phyloP scores from a whole-genome alignment of 805 yeast species.

The Ascoidea asiatica region DNA sequence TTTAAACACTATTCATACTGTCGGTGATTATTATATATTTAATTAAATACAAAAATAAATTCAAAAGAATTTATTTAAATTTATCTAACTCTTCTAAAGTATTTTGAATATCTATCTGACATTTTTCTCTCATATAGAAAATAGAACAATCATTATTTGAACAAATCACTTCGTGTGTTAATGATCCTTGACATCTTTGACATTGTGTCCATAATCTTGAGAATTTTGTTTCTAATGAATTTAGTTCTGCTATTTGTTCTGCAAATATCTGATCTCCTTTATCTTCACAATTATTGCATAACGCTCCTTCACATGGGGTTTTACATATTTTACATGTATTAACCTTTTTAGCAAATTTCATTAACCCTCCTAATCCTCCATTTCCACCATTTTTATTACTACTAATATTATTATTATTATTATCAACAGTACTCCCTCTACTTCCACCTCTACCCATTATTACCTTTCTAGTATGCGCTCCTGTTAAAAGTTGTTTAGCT shows the following conservation, averaged over 20 bases:
- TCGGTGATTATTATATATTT: too few relatives aligned
- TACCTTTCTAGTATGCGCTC: slow-evolving; percentile 73
- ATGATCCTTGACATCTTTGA: slow-evolving; percentile 91
- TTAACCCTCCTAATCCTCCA: slow-evolving; percentile 73
- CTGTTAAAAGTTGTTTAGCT: slow-evolving; percentile 69
- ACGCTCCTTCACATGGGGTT: slow-evolving; percentile 63
- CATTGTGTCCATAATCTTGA: slow-evolving; percentile 95
- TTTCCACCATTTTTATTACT: slow-evolving; percentile 48
- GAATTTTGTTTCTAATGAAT: slow-evolving; percentile 68
- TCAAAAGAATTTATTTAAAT: too few relatives aligned
- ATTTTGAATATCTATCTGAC: slow-evolving; percentile 54
- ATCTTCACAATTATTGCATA: slow-evolving; percentile 67
- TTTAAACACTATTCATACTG: too few relatives aligned
- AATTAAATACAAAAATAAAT: too few relatives aligned
- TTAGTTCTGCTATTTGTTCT: slow-evolving; percentile 68
- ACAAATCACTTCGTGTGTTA: slow-evolving; percentile 92
- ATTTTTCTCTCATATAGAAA: slow-evolving; percentile 88
- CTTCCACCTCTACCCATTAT: slow-evolving; percentile 30
- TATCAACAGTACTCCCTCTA: too few relatives aligned
- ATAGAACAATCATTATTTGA: slow-evolving; percentile 95
- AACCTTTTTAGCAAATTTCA: slow-evolving; percentile 84
- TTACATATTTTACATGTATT: slow-evolving; percentile 84
- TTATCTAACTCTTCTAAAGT: slow-evolving; percentile 39
- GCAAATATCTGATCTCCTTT: slow-evolving; percentile 70
- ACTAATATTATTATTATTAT: slow-evolving; percentile 16